A percentile compares a stretch with the other conserved stretches of the same genome.
Conservation (phyloP, 2,329 filamentous ascomycete genomes). For the Botryosphaeria dothidea region DNA sequence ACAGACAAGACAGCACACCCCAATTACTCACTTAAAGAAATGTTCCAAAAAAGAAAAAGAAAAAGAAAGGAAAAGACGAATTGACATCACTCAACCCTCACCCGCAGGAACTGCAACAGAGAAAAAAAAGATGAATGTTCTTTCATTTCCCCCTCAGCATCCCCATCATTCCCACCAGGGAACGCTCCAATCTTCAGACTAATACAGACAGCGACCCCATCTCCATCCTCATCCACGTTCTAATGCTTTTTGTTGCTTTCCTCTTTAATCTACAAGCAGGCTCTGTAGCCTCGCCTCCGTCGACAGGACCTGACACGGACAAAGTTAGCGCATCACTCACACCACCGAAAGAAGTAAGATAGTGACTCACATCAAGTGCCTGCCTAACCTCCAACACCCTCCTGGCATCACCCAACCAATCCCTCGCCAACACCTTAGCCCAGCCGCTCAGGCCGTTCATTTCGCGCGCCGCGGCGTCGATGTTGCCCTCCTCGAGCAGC, state of each 20-base stretch:
- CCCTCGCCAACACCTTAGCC: constrained; percentile 91
- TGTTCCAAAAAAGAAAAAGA: not conserved
- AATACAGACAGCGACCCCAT: not conserved
- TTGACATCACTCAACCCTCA: not conserved
- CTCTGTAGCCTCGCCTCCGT: constrained; percentile 88
- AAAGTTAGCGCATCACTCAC: constrained; percentile 26
- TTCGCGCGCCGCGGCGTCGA: constrained; percentile 89
- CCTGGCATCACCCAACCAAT: constrained; percentile 90
- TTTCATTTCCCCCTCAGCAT: not conserved
- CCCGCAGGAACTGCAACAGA: not conserved
- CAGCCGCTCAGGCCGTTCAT: constrained; percentile 92
- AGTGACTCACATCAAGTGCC: constrained; percentile 79
- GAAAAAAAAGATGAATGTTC: not conserved
- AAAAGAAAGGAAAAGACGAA: not conserved
- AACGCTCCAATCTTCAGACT: not conserved
- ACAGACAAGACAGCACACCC: not conserved
- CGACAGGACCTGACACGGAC: constrained; percentile 69
- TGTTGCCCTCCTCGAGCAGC: constrained; percentile 85
- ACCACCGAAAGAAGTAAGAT: not conserved
- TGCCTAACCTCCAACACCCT: constrained; percentile 94
- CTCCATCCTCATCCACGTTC: not conserved
- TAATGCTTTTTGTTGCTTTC: constrained; percentile 6
- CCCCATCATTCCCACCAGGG: not conserved
- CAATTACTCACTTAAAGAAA: not conserved
- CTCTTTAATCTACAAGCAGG: constrained; percentile 70